A percentile compares a stretch with the other conserved stretches of the same genome.
phyloP scores from a whole-genome alignment of 306 rosid species.

The Sicyos baderoa region DNA sequence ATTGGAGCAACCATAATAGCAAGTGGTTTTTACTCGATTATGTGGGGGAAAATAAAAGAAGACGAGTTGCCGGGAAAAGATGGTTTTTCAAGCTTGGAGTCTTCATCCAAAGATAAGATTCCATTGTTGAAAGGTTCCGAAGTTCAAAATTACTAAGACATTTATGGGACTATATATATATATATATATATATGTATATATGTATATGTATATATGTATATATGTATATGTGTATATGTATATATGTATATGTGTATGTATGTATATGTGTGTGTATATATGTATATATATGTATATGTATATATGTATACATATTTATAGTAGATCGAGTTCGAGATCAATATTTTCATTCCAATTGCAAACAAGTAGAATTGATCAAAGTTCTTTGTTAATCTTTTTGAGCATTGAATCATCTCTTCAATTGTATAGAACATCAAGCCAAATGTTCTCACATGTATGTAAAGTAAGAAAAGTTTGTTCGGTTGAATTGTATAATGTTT shows the following conservation, averaged over 20 bases:
- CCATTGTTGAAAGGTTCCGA: slow-evolving; percentile 10
- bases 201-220: not conserved
- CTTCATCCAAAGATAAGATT: slow-evolving; percentile 14
- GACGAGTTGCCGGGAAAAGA: slow-evolving; percentile 23
- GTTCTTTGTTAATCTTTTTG: not conserved
- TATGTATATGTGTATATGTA: not conserved
- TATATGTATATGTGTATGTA: not conserved
- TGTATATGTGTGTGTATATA: not conserved
- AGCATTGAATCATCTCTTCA: not conserved
- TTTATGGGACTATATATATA: not conserved
- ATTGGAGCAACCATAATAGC: slow-evolving; percentile 74
- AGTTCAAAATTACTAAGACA: not conserved
- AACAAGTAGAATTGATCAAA: not conserved
- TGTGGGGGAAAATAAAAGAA: slow-evolving; percentile 85
- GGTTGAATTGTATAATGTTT: not conserved
- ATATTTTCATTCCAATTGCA: not conserved
- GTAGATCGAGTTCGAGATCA: not conserved
- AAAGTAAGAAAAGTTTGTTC: not conserved
- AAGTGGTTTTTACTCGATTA: slow-evolving; percentile 64
- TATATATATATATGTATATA: not conserved
- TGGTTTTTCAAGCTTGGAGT: not conserved
- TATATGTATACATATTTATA: not conserved
- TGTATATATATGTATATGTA: not conserved
- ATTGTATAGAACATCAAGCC: not conserved
- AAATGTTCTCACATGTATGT: not conserved